Percentiles rank a stretch among this genome's conserved stretches.
These are phyloP conservation scores for Sesbania bispinosa DNA, from an alignment of 306 rosid species.

Conservation along the genomic window DNA sequence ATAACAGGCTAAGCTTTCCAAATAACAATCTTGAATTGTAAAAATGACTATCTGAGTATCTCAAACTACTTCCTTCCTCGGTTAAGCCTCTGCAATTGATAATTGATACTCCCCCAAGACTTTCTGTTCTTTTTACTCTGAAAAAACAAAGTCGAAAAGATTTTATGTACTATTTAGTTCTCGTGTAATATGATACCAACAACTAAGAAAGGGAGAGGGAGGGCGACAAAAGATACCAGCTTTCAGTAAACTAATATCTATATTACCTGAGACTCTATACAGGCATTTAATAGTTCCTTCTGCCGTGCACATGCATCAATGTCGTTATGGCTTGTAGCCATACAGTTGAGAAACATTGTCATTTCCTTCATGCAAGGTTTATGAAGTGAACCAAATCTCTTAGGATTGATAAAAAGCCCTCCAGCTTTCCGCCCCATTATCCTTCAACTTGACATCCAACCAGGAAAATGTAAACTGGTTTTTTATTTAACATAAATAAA, in stretches of 20 bases:
- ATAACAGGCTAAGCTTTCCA: slow-evolving; percentile 16
- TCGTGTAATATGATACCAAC: not conserved
- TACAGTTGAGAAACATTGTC: slow-evolving; percentile 69
- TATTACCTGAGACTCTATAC: slow-evolving; percentile 79
- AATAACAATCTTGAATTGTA: slow-evolving; percentile 10
- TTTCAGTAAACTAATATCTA: slow-evolving; percentile 6
- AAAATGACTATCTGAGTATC: slow-evolving; percentile 7
- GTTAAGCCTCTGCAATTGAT: slow-evolving; percentile 86
- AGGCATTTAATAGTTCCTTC: slow-evolving; percentile 56
- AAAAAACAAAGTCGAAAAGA: slow-evolving; percentile 15
- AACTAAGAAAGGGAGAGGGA: not conserved
- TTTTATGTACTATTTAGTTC: not conserved
- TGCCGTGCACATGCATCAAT: slow-evolving; percentile 48
- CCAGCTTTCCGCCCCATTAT: slow-evolving; percentile 84
- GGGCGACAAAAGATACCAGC: not conserved
- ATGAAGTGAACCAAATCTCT: slow-evolving; percentile 64
- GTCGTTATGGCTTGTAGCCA: slow-evolving; percentile 45
- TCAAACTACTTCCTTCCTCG: slow-evolving; percentile 70
- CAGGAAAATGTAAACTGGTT: slow-evolving; percentile 3
- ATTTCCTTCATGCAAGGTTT: slow-evolving; percentile 97
- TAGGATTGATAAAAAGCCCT: slow-evolving; percentile 60
- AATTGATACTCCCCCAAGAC: slow-evolving; percentile 83
- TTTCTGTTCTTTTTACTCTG: slow-evolving; percentile 67
- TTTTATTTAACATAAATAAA: not conserved
- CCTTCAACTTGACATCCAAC: slow-evolving; percentile 25